Evolutionary conservation across 306 rosid genomes (phyloP).

Genomic region (Mimosa bimucronata): DNA sequence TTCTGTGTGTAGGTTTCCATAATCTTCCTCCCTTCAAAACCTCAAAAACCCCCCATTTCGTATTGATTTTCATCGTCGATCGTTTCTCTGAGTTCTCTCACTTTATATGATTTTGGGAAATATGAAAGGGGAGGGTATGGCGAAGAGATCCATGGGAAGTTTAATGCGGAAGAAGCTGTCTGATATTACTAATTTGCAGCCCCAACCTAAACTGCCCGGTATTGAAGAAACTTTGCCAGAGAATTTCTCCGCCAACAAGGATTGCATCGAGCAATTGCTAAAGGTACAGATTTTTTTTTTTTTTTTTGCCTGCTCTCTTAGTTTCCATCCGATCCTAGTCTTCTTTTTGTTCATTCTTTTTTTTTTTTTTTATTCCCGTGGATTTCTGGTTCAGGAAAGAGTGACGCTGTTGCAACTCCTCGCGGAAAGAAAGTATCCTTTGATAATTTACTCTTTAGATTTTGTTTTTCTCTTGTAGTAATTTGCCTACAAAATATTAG

Average conservation of each 20-base stretch:
- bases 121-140: conserved; percentile 41
- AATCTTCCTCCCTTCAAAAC: conserved; percentile 7
- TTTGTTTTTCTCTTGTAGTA: background rate
- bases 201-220: conserved; percentile 19
- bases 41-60: background rate
- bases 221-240: conserved; percentile 40
- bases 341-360: background rate
- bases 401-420: conserved; percentile 50
- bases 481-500: background rate
- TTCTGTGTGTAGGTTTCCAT: background rate
- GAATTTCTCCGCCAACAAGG: conserved; percentile 31
- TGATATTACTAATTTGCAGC: conserved; percentile 61
- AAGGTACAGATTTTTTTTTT: conserved; percentile 40
- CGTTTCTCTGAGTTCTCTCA: conserved; percentile 10
- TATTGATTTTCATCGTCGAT: background rate
- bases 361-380: background rate
- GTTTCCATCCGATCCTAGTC: background rate
- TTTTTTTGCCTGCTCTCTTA: conserved; percentile 19
- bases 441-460: background rate
- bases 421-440: conserved; percentile 67
- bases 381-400: conserved; percentile 59
- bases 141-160: conserved; percentile 51
- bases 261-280: conserved; percentile 53
- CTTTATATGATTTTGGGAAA: background rate
- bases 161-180: conserved; percentile 59